These are phyloP conservation scores for Globisporangium barbulae DNA, from an alignment of 352 stramenopile species.

Conservation along the genomic window DNA sequence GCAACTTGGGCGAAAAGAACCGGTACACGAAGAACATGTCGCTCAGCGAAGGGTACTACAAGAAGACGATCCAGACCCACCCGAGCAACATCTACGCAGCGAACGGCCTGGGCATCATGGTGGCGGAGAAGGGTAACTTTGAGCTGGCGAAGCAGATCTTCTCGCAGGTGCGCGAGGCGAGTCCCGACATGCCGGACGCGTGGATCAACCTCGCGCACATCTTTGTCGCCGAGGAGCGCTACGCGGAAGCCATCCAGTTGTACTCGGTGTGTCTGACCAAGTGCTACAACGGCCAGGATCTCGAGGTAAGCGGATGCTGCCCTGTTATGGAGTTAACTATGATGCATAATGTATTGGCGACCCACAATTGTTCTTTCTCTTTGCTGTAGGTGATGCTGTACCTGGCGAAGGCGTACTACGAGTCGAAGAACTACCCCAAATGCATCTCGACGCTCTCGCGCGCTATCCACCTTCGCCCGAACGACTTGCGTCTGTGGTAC, in stretches of 20 bases:
- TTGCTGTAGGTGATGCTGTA: conserved; percentile 54
- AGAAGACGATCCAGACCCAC: conserved; percentile 92
- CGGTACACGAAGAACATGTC: conserved; percentile 97
- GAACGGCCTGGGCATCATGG: conserved; percentile 97
- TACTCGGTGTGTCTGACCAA: conserved; percentile 92
- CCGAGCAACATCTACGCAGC: conserved; percentile 94
- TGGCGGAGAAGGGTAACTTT: conserved; percentile 97
- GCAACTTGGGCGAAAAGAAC: conserved; percentile 93
- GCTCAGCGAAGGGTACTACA: conserved; percentile 94
- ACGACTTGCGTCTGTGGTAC: conserved; percentile 82
- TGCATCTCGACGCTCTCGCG: conserved; percentile 83
- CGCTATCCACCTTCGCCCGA: conserved; percentile 73
- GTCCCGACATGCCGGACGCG: conserved; percentile 93
- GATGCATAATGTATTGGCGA: conserved; percentile 1
- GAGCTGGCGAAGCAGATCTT: conserved; percentile 97
- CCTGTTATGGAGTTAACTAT: neutral
- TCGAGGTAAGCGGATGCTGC: conserved; percentile 34
- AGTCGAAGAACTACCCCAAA: conserved; percentile 87
- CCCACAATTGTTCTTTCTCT: conserved; percentile 5
- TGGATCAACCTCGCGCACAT: conserved; percentile 98
- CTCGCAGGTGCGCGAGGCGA: conserved; percentile 94
- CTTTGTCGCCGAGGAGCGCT: conserved; percentile 95
- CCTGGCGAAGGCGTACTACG: conserved; percentile 87
- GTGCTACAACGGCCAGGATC: conserved; percentile 86
- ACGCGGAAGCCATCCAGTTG: conserved; percentile 94